Evolutionary conservation across 306 rosid genomes (phyloP).

Genomic region (Ormosia emarginata): DNA sequence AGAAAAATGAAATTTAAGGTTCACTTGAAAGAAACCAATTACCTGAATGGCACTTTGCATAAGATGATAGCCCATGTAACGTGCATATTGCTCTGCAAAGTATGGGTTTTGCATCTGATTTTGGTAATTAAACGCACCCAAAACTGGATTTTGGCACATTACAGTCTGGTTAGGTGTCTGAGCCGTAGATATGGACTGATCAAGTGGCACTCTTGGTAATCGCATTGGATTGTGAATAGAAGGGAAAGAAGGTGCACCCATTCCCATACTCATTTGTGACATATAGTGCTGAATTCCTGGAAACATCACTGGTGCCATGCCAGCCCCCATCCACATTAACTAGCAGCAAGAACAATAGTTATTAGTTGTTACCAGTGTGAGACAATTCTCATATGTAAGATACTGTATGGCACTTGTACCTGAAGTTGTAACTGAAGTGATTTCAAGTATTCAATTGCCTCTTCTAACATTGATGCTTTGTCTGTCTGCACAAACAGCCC

Average conservation of each 20-base stretch:
- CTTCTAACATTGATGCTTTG: conserved; percentile 87
- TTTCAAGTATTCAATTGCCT: conserved; percentile 86
- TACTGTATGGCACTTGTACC: conserved; percentile 35
- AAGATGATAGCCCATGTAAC: conserved; percentile 65
- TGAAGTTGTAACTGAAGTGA: conserved; percentile 89
- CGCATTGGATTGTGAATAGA: conserved; percentile 48
- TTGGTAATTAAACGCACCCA: conserved; percentile 54
- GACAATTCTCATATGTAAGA: neutral
- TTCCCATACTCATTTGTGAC: conserved; percentile 60
- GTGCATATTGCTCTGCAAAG: conserved; percentile 64
- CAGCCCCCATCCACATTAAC: conserved; percentile 92
- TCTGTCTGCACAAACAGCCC: conserved; percentile 60
- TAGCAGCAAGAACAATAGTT: conserved; percentile 19
- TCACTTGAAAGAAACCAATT: neutral
- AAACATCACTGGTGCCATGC: conserved; percentile 79
- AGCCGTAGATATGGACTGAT: conserved; percentile 46
- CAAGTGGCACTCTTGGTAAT: conserved; percentile 42
- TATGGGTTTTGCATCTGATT: conserved; percentile 61
- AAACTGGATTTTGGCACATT: conserved; percentile 52
- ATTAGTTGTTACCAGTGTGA: neutral
- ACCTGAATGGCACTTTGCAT: conserved; percentile 76
- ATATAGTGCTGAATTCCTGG: conserved; percentile 68
- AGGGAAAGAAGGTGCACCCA: conserved; percentile 55
- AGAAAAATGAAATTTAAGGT: neutral
- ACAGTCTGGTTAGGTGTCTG: conserved; percentile 50